Evolutionary conservation across 768 basidiomycete genomes (phyloP).

Genomic region (Rhodocollybia butyracea): DNA sequence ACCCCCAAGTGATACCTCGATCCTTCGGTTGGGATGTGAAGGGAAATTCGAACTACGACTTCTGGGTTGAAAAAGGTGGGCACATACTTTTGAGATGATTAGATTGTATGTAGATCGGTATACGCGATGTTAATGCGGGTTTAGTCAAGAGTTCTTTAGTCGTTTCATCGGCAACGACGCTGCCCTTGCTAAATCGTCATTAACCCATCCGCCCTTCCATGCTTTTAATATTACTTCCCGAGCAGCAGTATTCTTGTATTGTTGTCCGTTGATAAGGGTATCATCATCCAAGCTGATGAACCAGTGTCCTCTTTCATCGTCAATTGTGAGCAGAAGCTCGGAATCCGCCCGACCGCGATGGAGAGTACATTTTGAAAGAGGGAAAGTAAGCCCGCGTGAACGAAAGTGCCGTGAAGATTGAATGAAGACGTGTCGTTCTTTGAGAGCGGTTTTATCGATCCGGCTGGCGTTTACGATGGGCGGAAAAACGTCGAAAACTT

Average conservation of each 20-base stretch:
- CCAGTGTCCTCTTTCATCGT: slow-evolving; percentile 31
- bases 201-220: slow-evolving; percentile 20
- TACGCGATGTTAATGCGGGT: too few relatives aligned
- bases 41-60: too few relatives aligned
- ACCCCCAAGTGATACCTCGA: too few relatives aligned
- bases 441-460: not conserved
- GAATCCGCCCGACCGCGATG: slow-evolving; percentile 28
- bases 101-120: too few relatives aligned
- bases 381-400: slow-evolving; percentile 23
- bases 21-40: too few relatives aligned
- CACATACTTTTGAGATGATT: too few relatives aligned
- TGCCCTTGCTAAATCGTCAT: not conserved
- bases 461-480: slow-evolving; percentile 7
- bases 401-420: slow-evolving; percentile 29
- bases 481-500: slow-evolving; percentile 25
- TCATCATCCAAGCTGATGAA: slow-evolving; percentile 26
- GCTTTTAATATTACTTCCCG: slow-evolving; percentile 22
- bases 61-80: too few relatives aligned
- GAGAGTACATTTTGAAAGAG: slow-evolving; percentile 23
- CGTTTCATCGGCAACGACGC: not conserved
- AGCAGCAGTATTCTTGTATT: slow-evolving; percentile 15
- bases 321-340: slow-evolving; percentile 28
- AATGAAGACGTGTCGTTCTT: slow-evolving; percentile 24
- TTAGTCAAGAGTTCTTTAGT: too few relatives aligned
- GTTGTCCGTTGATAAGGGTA: slow-evolving; percentile 23